phyloP scores from a whole-genome alignment of 192 early-diverging fungal genomes.

The Gryganskiella cystojenkinii region DNA sequence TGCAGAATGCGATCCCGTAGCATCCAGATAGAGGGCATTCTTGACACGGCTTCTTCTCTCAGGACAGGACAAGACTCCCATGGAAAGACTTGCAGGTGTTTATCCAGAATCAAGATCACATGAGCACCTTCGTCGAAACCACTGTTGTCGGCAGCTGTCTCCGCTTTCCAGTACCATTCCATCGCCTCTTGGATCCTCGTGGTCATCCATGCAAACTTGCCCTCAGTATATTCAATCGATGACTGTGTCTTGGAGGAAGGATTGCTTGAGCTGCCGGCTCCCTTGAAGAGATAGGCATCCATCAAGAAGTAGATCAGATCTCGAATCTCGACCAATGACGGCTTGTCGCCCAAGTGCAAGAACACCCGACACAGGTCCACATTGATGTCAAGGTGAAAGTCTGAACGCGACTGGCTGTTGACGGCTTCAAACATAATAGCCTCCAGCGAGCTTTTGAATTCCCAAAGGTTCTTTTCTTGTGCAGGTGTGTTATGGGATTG shows the following conservation, averaged over 20 bases:
- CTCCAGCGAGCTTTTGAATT: constrained; percentile 63
- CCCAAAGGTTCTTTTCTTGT: constrained; percentile 21
- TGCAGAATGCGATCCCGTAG: constrained; percentile 70
- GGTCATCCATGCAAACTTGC: constrained; percentile 30
- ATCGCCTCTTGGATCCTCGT: constrained; percentile 36
- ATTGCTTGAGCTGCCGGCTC: constrained; percentile 11
- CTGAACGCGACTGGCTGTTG: constrained; percentile 28
- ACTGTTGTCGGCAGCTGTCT: constrained; percentile 33
- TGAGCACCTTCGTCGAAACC: constrained; percentile 62
- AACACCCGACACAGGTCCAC: constrained; percentile 63
- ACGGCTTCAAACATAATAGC: constrained; percentile 60
- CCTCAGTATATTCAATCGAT: constrained; percentile 28
- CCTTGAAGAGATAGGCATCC: constrained; percentile 66
- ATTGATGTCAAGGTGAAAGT: constrained; percentile 65
- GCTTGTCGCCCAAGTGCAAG: constrained; percentile 62
- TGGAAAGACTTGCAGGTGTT: constrained; percentile 84
- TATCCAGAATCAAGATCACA: constrained; percentile 87
- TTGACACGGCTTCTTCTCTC: constrained; percentile 76
- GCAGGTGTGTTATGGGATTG: constrained; percentile 43
- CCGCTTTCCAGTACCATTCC: constrained; percentile 15
- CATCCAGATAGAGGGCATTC: constrained; percentile 82
- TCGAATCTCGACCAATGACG: constrained; percentile 70
- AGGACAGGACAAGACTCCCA: constrained; percentile 89
- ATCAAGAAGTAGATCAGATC: constrained; percentile 77
- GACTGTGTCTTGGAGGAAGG: not conserved